phyloP scores from a whole-genome alignment of 345 rosid genomes.

The Brassica cretica region DNA sequence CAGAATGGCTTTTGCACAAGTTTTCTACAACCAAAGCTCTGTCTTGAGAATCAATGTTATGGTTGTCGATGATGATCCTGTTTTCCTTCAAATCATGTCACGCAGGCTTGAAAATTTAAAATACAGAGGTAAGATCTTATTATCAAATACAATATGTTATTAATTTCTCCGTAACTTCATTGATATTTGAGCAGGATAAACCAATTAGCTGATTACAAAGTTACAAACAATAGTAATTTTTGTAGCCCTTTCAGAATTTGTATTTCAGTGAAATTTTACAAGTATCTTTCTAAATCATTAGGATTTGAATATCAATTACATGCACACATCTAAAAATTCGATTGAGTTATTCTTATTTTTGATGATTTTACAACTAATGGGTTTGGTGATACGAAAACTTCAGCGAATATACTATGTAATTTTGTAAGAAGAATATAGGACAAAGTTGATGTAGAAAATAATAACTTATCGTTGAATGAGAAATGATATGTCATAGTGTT shows the following conservation, averaged over 20 bases:
- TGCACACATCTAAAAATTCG: constrained; percentile 1
- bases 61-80: constrained; percentile 69
- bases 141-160: not conserved
- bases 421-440: not conserved
- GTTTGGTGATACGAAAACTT: not conserved
- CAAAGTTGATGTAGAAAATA: not conserved
- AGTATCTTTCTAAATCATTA: not conserved
- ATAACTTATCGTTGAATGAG: not conserved
- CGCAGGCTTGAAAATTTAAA: constrained; percentile 45
- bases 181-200: not conserved
- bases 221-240: not conserved
- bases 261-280: not conserved
- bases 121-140: constrained; percentile 47
- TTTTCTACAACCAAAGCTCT: constrained; percentile 27
- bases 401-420: not conserved
- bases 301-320: not conserved
- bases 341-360: not conserved
- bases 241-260: not conserved
- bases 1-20: constrained; percentile 31
- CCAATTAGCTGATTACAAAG: not conserved
- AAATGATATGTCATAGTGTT: not conserved
- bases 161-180: not conserved
- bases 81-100: constrained; percentile 49
- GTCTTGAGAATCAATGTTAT: constrained; percentile 41
- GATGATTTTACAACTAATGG: not conserved